phyloP scores from a whole-genome alignment of 2,329 filamentous ascomycete genomes.

The Amphichorda felina region DNA sequence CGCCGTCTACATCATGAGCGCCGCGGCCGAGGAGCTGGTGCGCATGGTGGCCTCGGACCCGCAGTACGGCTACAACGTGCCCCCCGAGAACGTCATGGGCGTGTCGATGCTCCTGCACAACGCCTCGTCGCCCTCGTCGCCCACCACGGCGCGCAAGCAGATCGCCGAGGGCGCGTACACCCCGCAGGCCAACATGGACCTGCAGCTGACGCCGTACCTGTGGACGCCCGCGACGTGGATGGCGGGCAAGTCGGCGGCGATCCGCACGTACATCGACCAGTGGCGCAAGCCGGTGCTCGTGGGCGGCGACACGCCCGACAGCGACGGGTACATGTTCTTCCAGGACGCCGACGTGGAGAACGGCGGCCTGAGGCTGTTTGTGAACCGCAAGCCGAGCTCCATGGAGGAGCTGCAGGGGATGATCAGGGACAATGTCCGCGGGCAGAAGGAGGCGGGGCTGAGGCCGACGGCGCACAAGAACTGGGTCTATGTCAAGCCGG shows the following conservation, averaged over 20 bases:
- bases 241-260: constrained; percentile 29
- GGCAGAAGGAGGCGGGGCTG: constrained; percentile 20
- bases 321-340: constrained; percentile 31
- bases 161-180: constrained; percentile 23
- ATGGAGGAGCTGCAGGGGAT: constrained; percentile 21
- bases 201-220: constrained; percentile 26
- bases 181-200: constrained; percentile 21
- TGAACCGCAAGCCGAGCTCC: constrained; percentile 24
- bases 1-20: constrained; percentile 28
- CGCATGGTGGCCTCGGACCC: constrained; percentile 32
- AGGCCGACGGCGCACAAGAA: constrained; percentile 30
- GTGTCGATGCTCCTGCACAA: constrained; percentile 24
- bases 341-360: constrained; percentile 27
- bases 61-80: constrained; percentile 31
- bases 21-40: constrained; percentile 29
- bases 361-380: constrained; percentile 28
- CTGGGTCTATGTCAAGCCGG: constrained; percentile 28
- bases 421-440: constrained; percentile 20
- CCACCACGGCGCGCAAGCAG: constrained; percentile 24
- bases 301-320: constrained; percentile 28
- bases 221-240: constrained; percentile 31
- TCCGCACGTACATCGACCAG: constrained; percentile 27
- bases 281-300: constrained; percentile 29
- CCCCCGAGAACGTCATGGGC: constrained; percentile 29
- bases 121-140: constrained; percentile 12